phyloP scores from a whole-genome alignment of 1,139 yeast species.

The Scheffersomyces insectosa region DNA sequence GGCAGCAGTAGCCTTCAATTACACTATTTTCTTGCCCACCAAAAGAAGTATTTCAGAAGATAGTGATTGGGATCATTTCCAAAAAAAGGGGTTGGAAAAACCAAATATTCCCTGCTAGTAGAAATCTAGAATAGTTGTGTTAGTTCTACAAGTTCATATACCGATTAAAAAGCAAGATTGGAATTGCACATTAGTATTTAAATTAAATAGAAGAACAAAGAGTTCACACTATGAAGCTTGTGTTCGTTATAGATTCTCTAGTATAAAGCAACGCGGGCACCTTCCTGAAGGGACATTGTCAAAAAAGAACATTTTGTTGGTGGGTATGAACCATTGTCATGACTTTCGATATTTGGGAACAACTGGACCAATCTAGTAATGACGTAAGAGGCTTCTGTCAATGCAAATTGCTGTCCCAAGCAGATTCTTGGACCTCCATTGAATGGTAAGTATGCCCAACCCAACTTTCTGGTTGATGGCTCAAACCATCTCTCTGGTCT shows the following conservation, averaged over 20 bases:
- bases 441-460: slow-evolving; percentile 57
- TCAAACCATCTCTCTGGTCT: slow-evolving; percentile 55
- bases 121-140: no score
- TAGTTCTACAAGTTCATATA: no score
- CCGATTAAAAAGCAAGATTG: no score
- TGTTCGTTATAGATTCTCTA: not conserved
- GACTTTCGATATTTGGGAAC: slow-evolving; percentile 32
- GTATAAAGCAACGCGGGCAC: slow-evolving; percentile 15
- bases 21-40: no score
- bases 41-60: no score
- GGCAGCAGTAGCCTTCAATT: no score
- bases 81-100: no score
- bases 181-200: no score
- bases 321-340: slow-evolving; percentile 27
- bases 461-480: slow-evolving; percentile 32
- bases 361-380: slow-evolving; percentile 38
- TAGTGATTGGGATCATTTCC: no score
- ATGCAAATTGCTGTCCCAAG: slow-evolving; percentile 60
- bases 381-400: slow-evolving; percentile 55
- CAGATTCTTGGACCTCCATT: slow-evolving; percentile 66
- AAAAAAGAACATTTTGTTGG: slow-evolving; percentile 33
- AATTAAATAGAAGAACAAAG: no score
- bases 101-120: no score
- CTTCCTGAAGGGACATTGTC: slow-evolving; percentile 21
- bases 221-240: no score